Percentiles rank a stretch among this genome's conserved stretches.
These are phyloP conservation scores for Artemisia tridentata DNA, from an alignment of 129 eudicot species.

Conservation along the genomic window DNA sequence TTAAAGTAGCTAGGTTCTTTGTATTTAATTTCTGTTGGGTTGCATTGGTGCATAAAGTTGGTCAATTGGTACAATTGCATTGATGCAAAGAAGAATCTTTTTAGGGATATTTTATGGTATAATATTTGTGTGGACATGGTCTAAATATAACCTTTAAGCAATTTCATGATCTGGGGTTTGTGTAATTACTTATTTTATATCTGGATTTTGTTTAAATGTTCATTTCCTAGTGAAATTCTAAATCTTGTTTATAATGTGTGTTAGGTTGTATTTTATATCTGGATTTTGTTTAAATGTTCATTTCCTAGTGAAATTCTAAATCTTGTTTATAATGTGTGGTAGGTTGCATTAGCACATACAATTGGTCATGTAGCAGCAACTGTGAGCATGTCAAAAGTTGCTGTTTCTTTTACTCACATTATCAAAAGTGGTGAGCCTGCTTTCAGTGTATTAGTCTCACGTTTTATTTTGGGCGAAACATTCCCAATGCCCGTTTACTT, in stretches of 20 bases:
- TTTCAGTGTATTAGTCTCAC: slow-evolving; percentile 70
- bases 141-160: not conserved
- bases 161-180: slow-evolving; percentile 18
- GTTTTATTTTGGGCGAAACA: slow-evolving; percentile 64
- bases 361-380: slow-evolving; percentile 85
- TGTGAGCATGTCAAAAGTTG: slow-evolving; percentile 81
- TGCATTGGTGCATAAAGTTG: too few species aligned
- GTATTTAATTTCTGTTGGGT: too few species aligned
- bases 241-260: slow-evolving; percentile 14
- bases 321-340: slow-evolving; percentile 18
- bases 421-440: slow-evolving; percentile 81
- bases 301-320: slow-evolving; percentile 13
- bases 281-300: slow-evolving; percentile 7
- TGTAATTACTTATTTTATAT: not conserved
- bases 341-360: slow-evolving; percentile 85
- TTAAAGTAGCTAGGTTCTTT: too few species aligned
- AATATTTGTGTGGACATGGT: not conserved
- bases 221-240: slow-evolving; percentile 9
- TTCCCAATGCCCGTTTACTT: slow-evolving; percentile 62
- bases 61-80: too few species aligned
- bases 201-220: slow-evolving; percentile 11
- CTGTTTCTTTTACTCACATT: slow-evolving; percentile 71
- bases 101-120: slow-evolving; percentile 23
- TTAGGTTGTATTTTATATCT: slow-evolving; percentile 75
- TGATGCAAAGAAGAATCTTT: too few species aligned